Conservation (phyloP, 768 basidiomycete genomes). For the Lentinus brumalis region DNA sequence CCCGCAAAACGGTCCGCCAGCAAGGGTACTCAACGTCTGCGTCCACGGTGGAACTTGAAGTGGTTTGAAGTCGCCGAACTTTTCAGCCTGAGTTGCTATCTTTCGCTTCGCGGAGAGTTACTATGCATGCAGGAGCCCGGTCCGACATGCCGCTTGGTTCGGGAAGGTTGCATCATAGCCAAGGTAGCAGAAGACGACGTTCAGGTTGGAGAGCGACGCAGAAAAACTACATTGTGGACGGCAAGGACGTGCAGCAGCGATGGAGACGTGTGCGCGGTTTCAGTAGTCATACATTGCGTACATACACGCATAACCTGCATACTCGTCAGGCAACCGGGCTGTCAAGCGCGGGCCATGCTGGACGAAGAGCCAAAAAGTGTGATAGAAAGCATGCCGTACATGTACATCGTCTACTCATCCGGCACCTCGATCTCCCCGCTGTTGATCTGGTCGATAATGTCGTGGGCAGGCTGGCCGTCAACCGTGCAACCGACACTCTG, state of each 20-base stretch:
- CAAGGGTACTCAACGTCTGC: neutral
- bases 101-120: too few relatives aligned
- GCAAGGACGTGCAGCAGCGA: neutral
- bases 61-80: too few relatives aligned
- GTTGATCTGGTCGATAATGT: conserved; percentile 87
- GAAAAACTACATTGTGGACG: neutral
- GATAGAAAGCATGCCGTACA: conserved; percentile 18
- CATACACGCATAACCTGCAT: neutral
- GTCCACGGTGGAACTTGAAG: neutral
- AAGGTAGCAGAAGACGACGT: too few relatives aligned
- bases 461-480: conserved; percentile 91
- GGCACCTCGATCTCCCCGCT: conserved; percentile 85
- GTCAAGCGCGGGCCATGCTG: neutral
- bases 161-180: too few relatives aligned
- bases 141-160: too few relatives aligned
- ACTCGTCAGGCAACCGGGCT: neutral
- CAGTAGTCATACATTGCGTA: neutral
- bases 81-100: too few relatives aligned
- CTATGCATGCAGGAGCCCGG: too few relatives aligned
- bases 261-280: too few relatives aligned
- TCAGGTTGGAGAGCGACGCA: neutral
- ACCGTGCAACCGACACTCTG: conserved; percentile 97
- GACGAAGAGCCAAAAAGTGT: conserved; percentile 9
- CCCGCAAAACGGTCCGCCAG: neutral
- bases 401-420: conserved; percentile 61